Conservation (phyloP, 192 early-diverging fungal species). For the Linderina pennispora region DNA sequence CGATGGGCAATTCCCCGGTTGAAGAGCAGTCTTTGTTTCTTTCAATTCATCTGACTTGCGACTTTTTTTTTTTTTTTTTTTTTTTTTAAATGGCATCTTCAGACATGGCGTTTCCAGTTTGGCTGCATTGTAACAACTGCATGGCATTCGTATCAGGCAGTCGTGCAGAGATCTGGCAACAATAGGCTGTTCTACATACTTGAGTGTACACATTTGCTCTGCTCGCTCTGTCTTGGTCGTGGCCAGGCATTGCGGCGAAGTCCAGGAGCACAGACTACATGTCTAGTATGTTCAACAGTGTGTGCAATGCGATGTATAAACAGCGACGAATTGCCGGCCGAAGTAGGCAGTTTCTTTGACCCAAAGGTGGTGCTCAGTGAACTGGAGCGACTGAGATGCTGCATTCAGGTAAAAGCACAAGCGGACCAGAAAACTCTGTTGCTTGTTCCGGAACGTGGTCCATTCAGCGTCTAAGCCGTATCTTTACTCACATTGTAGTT, state of each 20-base stretch:
- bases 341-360: slow-evolving; percentile 22
- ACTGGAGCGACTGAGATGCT: slow-evolving; percentile 30
- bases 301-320: slow-evolving; percentile 25
- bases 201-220: slow-evolving; percentile 36
- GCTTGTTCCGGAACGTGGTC: neutral
- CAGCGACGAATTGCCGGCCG: slow-evolving; percentile 5
- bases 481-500: too few relatives aligned
- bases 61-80: neutral
- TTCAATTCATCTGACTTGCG: neutral
- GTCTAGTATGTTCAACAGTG: slow-evolving; percentile 17
- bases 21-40: neutral
- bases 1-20: too few relatives aligned
- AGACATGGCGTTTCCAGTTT: slow-evolving; percentile 4
- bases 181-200: slow-evolving; percentile 10
- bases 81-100: neutral
- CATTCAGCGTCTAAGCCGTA: neutral
- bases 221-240: slow-evolving; percentile 12
- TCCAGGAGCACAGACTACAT: too few relatives aligned
- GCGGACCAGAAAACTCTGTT: neutral
- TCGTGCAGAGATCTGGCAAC: too few relatives aligned
- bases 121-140: slow-evolving; percentile 43
- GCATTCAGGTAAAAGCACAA: slow-evolving; percentile 17
- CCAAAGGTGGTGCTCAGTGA: slow-evolving; percentile 14
- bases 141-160: slow-evolving; percentile 20
- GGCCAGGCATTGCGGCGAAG: too few relatives aligned